Evolutionary conservation across 2,329 filamentous ascomycete species (phyloP).

Genomic region (Aspergillus jensenii): DNA sequence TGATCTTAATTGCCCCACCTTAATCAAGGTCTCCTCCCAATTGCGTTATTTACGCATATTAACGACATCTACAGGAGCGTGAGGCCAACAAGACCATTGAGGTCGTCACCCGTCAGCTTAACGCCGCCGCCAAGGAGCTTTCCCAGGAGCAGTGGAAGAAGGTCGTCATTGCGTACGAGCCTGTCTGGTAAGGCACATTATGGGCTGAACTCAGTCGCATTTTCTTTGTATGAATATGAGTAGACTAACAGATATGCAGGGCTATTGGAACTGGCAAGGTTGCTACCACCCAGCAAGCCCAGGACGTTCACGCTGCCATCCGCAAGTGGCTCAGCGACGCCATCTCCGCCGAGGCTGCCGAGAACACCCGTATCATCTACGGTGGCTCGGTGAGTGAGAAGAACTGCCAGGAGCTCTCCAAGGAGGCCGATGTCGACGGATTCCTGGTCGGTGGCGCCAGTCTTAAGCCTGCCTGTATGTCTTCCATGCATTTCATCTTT

Average conservation of each 20-base stretch:
- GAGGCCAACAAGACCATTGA: conserved; percentile 82
- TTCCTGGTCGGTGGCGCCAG: conserved; percentile 96
- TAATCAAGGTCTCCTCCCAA: conserved; percentile 13
- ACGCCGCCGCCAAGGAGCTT: conserved; percentile 69
- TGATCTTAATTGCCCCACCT: conserved; percentile 14
- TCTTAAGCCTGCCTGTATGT: conserved; percentile 90
- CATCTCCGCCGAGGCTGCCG: conserved; percentile 74
- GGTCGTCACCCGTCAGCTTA: conserved; percentile 70
- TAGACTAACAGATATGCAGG: conserved; percentile 35
- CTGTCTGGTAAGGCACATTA: conserved; percentile 75
- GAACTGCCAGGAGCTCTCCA: conserved; percentile 92
- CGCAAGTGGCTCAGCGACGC: conserved; percentile 77
- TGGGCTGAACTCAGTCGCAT: not conserved
- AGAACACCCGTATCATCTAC: conserved; percentile 91
- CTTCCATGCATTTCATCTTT: conserved; percentile 13
- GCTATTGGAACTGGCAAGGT: conserved; percentile 90
- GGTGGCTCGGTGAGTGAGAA: conserved; percentile 96
- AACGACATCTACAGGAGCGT: conserved; percentile 58
- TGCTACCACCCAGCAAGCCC: conserved; percentile 82
- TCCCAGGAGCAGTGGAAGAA: conserved; percentile 80
- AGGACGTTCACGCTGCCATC: conserved; percentile 91
- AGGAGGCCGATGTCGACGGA: conserved; percentile 93
- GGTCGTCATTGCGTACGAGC: conserved; percentile 97
- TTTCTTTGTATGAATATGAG: not conserved
- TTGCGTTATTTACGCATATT: conserved; percentile 1